phyloP scores from a whole-genome alignment of 371 early-diverging fungal genomes.

The Mucor circinelloides region DNA sequence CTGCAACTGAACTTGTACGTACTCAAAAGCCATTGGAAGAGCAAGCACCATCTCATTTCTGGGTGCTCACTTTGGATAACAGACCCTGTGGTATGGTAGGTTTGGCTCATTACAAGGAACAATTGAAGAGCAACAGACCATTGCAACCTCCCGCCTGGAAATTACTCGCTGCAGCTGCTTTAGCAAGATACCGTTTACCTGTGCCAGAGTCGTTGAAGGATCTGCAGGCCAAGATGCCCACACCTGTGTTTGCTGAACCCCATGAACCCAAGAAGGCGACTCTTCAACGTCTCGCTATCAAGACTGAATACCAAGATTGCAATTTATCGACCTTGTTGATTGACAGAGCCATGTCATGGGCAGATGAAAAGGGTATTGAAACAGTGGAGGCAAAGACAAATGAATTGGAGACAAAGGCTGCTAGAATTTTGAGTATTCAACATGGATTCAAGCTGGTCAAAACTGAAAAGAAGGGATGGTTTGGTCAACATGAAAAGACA shows the following conservation, averaged over 20 bases:
- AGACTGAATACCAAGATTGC: constrained; percentile 38
- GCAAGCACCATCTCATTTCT: constrained; percentile 46
- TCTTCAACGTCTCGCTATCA: constrained; percentile 36
- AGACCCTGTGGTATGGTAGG: constrained; percentile 44
- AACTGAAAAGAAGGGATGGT: constrained; percentile 37
- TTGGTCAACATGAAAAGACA: constrained; percentile 39
- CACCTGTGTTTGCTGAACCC: constrained; percentile 27
- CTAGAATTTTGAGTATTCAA: constrained; percentile 28
- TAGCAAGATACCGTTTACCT: constrained; percentile 21
- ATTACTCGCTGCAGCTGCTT: constrained; percentile 16
- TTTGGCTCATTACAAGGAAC: constrained; percentile 29
- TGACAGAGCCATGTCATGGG: constrained; percentile 44
- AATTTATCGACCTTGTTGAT: constrained; percentile 45
- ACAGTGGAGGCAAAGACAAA: constrained; percentile 40
- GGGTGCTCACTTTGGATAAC: constrained; percentile 46
- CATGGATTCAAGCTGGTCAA: constrained; percentile 45
- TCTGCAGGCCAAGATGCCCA: constrained; percentile 13
- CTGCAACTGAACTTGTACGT: constrained; percentile 33
- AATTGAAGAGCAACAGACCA: constrained; percentile 24
- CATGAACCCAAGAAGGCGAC: constrained; percentile 37
- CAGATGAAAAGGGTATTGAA: constrained; percentile 38
- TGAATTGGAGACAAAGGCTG: constrained; percentile 39
- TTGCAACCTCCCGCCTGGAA: constrained; percentile 28
- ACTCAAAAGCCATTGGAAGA: constrained; percentile 32
- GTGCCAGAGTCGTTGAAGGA: constrained; percentile 20